Evolutionary conservation across 148 eudicot genomes (phyloP).

Genomic region (Rhododendron simsii): DNA sequence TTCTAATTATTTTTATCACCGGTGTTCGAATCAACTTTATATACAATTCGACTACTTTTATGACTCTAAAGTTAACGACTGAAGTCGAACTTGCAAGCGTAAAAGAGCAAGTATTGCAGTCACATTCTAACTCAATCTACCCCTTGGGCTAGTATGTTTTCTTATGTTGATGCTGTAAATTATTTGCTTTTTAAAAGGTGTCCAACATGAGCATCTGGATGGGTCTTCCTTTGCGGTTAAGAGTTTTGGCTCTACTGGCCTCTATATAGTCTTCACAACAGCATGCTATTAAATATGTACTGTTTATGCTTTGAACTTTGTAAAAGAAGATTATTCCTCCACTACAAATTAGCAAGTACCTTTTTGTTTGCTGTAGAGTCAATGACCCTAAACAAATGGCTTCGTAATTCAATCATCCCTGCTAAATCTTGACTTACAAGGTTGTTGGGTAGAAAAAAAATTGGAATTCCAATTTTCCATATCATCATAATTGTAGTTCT

Average conservation of each 20-base stretch:
- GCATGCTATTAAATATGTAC: too few relatives aligned
- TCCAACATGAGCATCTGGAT: neutral
- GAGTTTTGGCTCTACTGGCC: neutral
- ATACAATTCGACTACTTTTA: too few relatives aligned
- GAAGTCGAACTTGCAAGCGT: neutral
- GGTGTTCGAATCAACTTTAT: neutral
- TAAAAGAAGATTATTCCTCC: slow-evolving; percentile 21
- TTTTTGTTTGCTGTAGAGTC: slow-evolving; percentile 16
- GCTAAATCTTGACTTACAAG: neutral
- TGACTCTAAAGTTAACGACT: too few relatives aligned
- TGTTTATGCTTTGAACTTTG: slow-evolving; percentile 6
- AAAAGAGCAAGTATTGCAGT: neutral
- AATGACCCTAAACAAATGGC: neutral
- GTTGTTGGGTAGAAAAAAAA: neutral
- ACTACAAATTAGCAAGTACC: slow-evolving; percentile 22
- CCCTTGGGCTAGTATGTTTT: neutral
- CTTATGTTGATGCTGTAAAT: neutral
- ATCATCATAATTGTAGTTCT: neutral
- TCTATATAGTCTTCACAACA: neutral
- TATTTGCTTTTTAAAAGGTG: neutral
- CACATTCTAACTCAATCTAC: neutral
- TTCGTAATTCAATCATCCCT: neutral
- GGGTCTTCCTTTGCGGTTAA: neutral
- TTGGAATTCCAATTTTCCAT: neutral
- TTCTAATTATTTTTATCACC: neutral